These are phyloP conservation scores for Tricholoma saponaceum DNA, from an alignment of 768 basidiomycete species.

Conservation along the genomic window DNA sequence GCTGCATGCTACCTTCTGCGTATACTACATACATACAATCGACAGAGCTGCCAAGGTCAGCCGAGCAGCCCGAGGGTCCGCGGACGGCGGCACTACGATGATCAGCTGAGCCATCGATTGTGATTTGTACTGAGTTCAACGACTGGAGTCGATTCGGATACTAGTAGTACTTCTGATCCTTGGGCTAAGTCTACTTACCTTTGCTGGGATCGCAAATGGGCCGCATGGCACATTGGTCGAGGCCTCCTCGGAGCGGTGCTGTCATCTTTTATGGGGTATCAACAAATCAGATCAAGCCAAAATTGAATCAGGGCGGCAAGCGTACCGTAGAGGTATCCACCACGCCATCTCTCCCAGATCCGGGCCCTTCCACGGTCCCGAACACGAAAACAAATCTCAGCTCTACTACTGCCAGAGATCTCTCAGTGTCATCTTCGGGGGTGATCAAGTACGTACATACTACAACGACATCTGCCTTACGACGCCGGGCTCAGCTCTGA, in stretches of 20 bases:
- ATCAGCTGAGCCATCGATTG: no score
- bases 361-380: neutral
- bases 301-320: no score
- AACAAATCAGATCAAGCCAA: neutral
- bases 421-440: neutral
- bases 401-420: neutral
- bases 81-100: no score
- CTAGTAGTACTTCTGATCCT: no score
- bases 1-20: no score
- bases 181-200: no score
- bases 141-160: no score
- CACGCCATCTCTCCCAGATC: neutral
- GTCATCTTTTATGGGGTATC: slow-evolving; percentile 21
- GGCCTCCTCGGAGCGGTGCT: slow-evolving; percentile 16
- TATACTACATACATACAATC: no score
- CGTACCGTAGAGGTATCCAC: neutral
- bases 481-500: neutral
- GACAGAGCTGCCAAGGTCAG: no score
- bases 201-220: slow-evolving; percentile 11
- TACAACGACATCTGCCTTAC: neutral
- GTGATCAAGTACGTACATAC: neutral
- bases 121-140: no score
- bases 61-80: no score
- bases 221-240: slow-evolving; percentile 4
- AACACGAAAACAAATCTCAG: neutral